Base-by-base conservation (phyloP, 306 rosid species). In the Lathyrus oleraceus region DNA sequence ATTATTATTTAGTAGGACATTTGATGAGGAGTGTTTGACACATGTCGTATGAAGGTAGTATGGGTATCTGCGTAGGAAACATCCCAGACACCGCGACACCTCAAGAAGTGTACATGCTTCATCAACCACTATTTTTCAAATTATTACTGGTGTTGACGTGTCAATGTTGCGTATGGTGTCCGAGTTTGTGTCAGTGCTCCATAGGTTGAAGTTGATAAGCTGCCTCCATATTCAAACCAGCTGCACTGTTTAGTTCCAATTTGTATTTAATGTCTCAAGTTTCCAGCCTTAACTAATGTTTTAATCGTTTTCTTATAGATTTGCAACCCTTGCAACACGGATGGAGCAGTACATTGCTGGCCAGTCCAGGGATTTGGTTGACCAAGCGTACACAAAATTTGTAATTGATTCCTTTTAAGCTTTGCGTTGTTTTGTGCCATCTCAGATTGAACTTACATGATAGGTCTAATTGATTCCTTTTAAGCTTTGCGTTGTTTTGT, bases 311-410 rank as follows among this genome's bases (percentile, higher is more conserved):
- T 63, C 73, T 35, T 59, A 27, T 72, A 94, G 99, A 81, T 94
- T 94, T 84, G 99, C 99, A 48, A 79, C 89, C 79, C 91, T 94
- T 67, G 97, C 99, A n/a, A 94, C 99, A 0, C 84, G 91, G 49
- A 94, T 94, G 99, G 99, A 94, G 86, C 99, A 91, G 77, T 94
- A 91, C 80, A 76, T 94, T 67, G 79, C 85, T 58, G 99, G 97
- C 71, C 97, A 94, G 78, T 88, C 97, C 19, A 87, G 99, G 88
- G 99, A 94, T 83, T 87, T 94, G 88, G 99, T 94, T 79, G 99
- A 94, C 81, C 97, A 88, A 91, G 97, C 97, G 39, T 94, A 94
- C 82, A 89, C 88, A 27, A 94, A 94, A 85, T 87, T 94, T 81
- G 99, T 94, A 75, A 84, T 97, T 83, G 59, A 8, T 69, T 83